Base-by-base conservation (phyloP, 768 basidiomycete species). In the Crucibulum laeve region DNA sequence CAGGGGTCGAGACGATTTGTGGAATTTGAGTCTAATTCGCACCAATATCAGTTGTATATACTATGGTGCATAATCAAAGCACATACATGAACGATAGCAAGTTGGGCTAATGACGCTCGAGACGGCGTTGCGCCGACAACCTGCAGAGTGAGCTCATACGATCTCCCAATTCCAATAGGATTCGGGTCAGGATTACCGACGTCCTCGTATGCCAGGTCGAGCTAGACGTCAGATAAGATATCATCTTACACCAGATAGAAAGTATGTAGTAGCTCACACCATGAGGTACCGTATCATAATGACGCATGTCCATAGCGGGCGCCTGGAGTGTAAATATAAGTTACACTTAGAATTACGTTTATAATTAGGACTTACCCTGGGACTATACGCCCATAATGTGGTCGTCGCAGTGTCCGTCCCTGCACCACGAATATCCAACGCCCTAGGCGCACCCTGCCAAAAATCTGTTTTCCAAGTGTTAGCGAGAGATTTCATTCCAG, bases 351-450 rank as follows among this genome's bases (percentile, higher is more conserved):
- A 8, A 28, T 10, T 23, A 13, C 26, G 41, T 18, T 15, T 24
- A 25, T 26, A 17, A 4, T 25, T 7, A 15, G 6, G 19, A 42
- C 52, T 15, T 48, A 59, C 62, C 36, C 60, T 53, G 7, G 65
- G 67, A 53, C 60, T 64, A 47, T 65, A 69, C 5, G 67, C 65
- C 67, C 67, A 69, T 4, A 67, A 26, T 11, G 64, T 67, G 3
- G 63, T 57, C 0, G 58, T 59, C 4, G 55, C 60, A 3, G 39
- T 53, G 28, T 59, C 49, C 5, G 52, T 54, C 8, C 53, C 63
- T 13, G 62, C 63, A 34, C 55, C 55, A 10, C 67, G 53, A 38
- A 69, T 66, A 34, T 69, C 65, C 24, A 69, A 38, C 3, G 62
- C 59, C 38, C 62, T 54, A 0, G 65, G 65, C 3, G 63, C 59